Evolutionary conservation across 352 stramenopile species (phyloP).

Genomic region (Blastocystis sp.): DNA sequence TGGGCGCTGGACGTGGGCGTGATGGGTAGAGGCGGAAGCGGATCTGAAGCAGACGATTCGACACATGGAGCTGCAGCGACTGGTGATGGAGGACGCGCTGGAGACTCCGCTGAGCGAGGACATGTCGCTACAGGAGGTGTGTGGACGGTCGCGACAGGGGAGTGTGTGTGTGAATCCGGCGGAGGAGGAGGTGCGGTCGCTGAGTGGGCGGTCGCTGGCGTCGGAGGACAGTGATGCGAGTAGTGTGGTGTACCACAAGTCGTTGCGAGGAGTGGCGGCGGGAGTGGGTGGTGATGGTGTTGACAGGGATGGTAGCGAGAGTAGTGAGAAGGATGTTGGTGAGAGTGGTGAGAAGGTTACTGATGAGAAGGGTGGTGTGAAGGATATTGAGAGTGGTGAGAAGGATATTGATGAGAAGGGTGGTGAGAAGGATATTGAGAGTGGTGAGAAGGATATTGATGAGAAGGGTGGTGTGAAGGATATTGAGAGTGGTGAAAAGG

Average conservation of each 20-base stretch:
- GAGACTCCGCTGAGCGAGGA: neutral
- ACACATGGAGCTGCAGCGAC: constrained; percentile 15
- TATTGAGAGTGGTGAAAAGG: too few relatives aligned
- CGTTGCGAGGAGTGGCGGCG: neutral
- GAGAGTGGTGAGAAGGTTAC: too few relatives aligned
- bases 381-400: too few relatives aligned
- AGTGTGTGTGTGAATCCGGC: neutral
- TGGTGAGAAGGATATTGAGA: too few relatives aligned
- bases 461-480: too few relatives aligned
- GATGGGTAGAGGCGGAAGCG: neutral
- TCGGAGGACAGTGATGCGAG: constrained; percentile 20
- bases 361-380: too few relatives aligned
- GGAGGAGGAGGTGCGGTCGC: neutral
- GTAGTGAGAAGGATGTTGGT: too few relatives aligned
- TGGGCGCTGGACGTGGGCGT: neutral
- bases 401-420: too few relatives aligned
- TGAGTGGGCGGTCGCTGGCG: neutral
- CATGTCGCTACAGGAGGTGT: neutral
- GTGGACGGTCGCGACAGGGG: neutral
- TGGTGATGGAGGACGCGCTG: neutral
- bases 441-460: too few relatives aligned
- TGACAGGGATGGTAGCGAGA: too few relatives aligned
- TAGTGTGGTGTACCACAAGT: constrained; percentile 25
- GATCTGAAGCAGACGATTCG: neutral
- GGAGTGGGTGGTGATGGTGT: too few relatives aligned